Evolutionary conservation across 352 stramenopile species (phyloP).

Genomic region (Phytophthora rubi): DNA sequence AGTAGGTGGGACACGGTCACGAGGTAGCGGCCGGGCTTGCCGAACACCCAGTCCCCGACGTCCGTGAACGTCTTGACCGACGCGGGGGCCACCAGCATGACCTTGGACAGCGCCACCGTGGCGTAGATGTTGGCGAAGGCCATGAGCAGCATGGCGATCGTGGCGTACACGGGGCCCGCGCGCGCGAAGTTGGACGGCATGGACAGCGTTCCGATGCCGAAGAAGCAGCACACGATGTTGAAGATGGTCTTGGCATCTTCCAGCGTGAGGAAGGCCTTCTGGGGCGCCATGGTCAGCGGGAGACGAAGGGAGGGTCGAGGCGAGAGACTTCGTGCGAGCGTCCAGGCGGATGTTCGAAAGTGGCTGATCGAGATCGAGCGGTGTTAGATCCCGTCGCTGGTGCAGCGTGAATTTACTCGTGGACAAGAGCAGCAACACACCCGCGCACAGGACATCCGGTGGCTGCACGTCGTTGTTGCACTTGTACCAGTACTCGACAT

Average conservation of each 20-base stretch:
- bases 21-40: slow-evolving; percentile 39
- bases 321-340: background rate
- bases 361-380: slow-evolving; percentile 22
- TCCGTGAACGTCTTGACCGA: slow-evolving; percentile 50
- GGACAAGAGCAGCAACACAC: slow-evolving; percentile 30
- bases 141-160: slow-evolving; percentile 52
- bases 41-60: slow-evolving; percentile 47
- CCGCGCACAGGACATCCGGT: slow-evolving; percentile 26
- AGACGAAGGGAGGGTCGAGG: background rate
- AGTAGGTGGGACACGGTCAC: slow-evolving; percentile 36
- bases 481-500: slow-evolving; percentile 23
- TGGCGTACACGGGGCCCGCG: slow-evolving; percentile 43
- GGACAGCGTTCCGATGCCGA: slow-evolving; percentile 49
- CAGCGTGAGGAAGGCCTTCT: slow-evolving; percentile 41
- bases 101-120: slow-evolving; percentile 41
- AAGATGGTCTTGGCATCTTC: slow-evolving; percentile 49
- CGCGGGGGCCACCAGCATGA: slow-evolving; percentile 44
- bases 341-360: slow-evolving; percentile 24
- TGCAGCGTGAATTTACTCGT: slow-evolving; percentile 31
- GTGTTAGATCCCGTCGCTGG: slow-evolving; percentile 20
- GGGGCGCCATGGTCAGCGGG: slow-evolving; percentile 16
- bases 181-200: slow-evolving; percentile 61
- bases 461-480: slow-evolving; percentile 40
- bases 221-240: slow-evolving; percentile 45
- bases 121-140: slow-evolving; percentile 53